phyloP scores from a whole-genome alignment of 2,329 filamentous ascomycete species.

The Phyllosticta citriasiana region DNA sequence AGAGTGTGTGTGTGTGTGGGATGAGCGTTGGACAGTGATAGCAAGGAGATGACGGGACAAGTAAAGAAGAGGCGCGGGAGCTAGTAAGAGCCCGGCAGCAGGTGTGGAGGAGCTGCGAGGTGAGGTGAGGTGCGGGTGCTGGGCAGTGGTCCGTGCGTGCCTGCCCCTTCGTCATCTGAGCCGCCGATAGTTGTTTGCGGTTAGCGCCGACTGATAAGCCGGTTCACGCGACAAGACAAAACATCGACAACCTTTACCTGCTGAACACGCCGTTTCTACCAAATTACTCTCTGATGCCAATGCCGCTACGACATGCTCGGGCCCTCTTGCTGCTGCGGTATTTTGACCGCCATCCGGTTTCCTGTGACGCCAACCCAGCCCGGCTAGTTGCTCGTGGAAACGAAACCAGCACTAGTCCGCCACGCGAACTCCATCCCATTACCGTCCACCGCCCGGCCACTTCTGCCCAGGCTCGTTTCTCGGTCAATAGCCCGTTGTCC shows the following conservation, averaged over 20 bases:
- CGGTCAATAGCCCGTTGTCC: background rate
- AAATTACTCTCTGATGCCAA: background rate
- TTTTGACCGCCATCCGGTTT: background rate
- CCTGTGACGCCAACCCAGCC: background rate
- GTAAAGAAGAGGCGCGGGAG: background rate
- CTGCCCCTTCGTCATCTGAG: constrained; percentile 9
- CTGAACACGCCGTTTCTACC: background rate
- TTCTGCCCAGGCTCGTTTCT: background rate
- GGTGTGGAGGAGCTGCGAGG: background rate
- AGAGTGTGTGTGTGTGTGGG: background rate
- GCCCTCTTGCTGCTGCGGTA: background rate
- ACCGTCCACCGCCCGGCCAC: background rate
- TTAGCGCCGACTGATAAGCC: background rate
- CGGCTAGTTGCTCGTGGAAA: background rate
- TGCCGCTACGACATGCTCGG: background rate
- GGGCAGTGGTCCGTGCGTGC: background rate
- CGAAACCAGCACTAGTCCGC: background rate
- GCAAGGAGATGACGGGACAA: background rate
- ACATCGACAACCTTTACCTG: background rate
- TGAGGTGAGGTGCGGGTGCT: no score
- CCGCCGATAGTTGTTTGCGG: background rate
- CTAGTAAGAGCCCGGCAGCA: background rate
- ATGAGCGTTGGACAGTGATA: background rate
- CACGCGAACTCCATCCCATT: background rate
- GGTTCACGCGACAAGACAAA: background rate